Evolutionary conservation across 2,329 filamentous ascomycete genomes (phyloP), one percentile per base, ranked within the genome.

Genomic region (Alternaria angustiovoidea): DNA sequence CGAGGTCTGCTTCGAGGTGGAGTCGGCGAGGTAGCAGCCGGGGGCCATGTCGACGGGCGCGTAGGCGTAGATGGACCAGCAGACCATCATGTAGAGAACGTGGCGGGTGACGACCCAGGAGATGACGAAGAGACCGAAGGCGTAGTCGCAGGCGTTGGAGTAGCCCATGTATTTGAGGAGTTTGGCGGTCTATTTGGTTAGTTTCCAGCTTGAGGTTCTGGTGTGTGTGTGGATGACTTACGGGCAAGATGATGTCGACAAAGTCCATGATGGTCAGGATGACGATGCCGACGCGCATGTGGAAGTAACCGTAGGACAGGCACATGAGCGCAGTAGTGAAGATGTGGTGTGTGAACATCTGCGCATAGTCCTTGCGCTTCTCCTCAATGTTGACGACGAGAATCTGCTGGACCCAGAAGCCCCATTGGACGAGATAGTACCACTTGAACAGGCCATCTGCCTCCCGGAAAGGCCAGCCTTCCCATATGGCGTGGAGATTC

Each of bases 261-360:
- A 96, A 85, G 74, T 99, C 95, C 93, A 98, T 97, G 66, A 96
- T 85, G 54, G 93, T 90, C 51, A 99, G 83, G 62, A 98, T 93
- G 48, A 96, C 86, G 73, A 94, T 95, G 55, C 93, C 94, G 28
- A 97, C 92, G 47, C 91, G 90, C 57, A 91, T 96, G 75, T 93
- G 89, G 74, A 94, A 89, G 77, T 96, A 97, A 67, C 89, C 87
- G 78, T 98, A 98, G 66, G 91, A 94, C 32, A 89, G 86, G 58
- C 89, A 88, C 65, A 99, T 89, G 44, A 99, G 87, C 5, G 84
- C 83, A 72, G 89, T 92, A 20, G 95, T 99, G 76, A 98, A 89
- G 75, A 97, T 87, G 81, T 99, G 95, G 79, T 98, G 95, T 18
- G 88, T 90, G 68, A 98, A 88, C 95, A 98, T 98, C 80, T 98